Evolutionary conservation across 1,284 basidiomycete genomes (phyloP).

Genomic region (Takashimella koratensis): DNA sequence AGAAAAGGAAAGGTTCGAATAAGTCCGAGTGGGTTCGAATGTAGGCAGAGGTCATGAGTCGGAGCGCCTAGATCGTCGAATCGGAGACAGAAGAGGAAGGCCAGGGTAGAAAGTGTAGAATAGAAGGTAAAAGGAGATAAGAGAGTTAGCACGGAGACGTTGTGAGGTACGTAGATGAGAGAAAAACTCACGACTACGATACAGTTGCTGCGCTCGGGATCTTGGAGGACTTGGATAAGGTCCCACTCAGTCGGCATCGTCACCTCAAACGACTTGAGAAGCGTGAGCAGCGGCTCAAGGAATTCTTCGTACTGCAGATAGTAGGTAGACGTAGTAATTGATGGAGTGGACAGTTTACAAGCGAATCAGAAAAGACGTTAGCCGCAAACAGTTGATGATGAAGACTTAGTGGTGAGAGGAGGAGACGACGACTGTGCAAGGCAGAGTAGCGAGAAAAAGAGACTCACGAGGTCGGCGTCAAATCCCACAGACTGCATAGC

Average conservation of each 20-base stretch:
- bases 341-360: background rate
- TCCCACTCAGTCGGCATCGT: conserved; percentile 30
- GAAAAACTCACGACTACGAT: conserved; percentile 37
- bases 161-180: conserved; percentile 57
- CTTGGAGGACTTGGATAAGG: conserved; percentile 41
- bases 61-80: conserved; percentile 51
- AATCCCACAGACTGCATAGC: conserved; percentile 63
- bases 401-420: background rate
- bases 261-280: conserved; percentile 45
- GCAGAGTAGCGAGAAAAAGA: conserved; percentile 1
- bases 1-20: conserved; percentile 69
- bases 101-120: background rate
- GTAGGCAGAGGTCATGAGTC: conserved; percentile 75
- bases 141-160: background rate
- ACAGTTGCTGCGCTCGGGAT: conserved; percentile 43
- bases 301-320: conserved; percentile 40
- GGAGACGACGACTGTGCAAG: too few relatives aligned
- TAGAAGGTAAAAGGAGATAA: background rate
- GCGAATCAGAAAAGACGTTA: too few relatives aligned
- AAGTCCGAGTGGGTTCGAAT: conserved; percentile 63
- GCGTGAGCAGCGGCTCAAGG: conserved; percentile 35
- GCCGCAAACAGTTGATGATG: too few relatives aligned
- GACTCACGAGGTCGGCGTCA: conserved; percentile 59
- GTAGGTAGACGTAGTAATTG: background rate
- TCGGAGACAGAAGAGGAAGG: background rate